phyloP scores from a whole-genome alignment of 768 basidiomycete genomes.

The Lactarius psammicola region DNA sequence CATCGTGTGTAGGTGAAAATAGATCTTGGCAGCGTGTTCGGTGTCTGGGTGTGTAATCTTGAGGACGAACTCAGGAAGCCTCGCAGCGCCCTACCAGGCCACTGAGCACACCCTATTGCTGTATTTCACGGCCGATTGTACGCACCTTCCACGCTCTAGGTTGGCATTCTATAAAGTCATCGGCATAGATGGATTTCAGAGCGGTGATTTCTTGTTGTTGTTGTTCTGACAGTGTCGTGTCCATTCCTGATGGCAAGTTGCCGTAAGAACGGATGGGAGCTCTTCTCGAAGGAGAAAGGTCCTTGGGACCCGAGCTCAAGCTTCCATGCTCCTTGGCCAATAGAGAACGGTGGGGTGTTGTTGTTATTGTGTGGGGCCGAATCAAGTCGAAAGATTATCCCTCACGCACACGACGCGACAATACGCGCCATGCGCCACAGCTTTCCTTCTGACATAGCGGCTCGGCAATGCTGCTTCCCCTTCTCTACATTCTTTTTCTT shows the following conservation, averaged over 20 bases:
- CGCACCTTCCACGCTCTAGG: slow-evolving; percentile 82
- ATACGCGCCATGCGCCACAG: background rate
- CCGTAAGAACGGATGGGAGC: slow-evolving; percentile 31
- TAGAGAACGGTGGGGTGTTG: background rate
- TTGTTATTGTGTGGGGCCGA: background rate
- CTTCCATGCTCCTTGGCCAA: slow-evolving; percentile 48
- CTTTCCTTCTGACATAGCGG: background rate
- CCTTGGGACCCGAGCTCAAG: slow-evolving; percentile 75
- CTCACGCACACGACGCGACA: background rate
- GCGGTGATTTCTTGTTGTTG: slow-evolving; percentile 72
- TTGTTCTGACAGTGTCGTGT: slow-evolving; percentile 63
- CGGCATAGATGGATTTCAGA: slow-evolving; percentile 75
- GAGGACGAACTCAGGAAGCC: slow-evolving; percentile 75
- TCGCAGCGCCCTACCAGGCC: slow-evolving; percentile 54
- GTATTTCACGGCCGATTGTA: background rate
- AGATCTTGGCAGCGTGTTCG: slow-evolving; percentile 54
- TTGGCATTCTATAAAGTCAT: slow-evolving; percentile 70
- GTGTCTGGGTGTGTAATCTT: slow-evolving; percentile 65
- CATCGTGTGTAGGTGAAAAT: slow-evolving; percentile 69
- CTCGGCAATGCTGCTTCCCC: slow-evolving; percentile 7
- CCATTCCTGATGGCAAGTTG: slow-evolving; percentile 46
- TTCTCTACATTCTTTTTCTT: slow-evolving; percentile 2
- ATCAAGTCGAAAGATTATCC: background rate
- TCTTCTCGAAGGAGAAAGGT: slow-evolving; percentile 59
- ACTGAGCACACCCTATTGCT: slow-evolving; percentile 16